Percentiles rank a stretch among this genome's conserved stretches.
Evolutionary conservation across 495 filamentous ascomycete species (phyloP).

Genomic region (Penicillium cinerascens): DNA sequence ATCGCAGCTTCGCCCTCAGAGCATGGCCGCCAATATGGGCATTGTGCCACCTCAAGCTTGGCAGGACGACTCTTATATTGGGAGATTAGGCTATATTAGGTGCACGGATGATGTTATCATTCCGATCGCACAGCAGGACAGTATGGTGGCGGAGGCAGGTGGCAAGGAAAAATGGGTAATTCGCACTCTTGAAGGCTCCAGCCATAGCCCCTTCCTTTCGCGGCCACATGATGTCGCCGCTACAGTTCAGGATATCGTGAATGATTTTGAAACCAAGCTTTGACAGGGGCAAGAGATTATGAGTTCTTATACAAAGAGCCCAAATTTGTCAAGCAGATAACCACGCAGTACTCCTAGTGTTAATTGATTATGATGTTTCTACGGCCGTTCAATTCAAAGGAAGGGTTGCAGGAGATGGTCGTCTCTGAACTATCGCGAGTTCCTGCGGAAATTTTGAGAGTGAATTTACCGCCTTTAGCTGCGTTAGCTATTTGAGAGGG

Average conservation of each 20-base stretch:
- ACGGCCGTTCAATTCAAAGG: too few species aligned
- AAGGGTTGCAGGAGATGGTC: too few species aligned
- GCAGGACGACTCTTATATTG: slow-evolving; percentile 6
- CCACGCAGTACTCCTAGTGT: too few species aligned
- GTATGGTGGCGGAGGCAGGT: slow-evolving; percentile 8
- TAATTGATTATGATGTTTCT: too few species aligned
- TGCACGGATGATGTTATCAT: slow-evolving; percentile 7
- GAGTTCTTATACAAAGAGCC: too few species aligned
- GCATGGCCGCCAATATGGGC: slow-evolving; percentile 12
- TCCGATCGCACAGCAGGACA: slow-evolving; percentile 5
- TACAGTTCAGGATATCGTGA: slow-evolving; percentile 6
- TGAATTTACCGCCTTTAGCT: too few species aligned
- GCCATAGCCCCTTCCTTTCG: slow-evolving; percentile 14
- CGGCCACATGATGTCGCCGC: slow-evolving; percentile 9
- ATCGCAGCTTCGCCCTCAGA: slow-evolving; percentile 9
- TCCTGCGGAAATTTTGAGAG: too few species aligned
- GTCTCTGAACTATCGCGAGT: too few species aligned
- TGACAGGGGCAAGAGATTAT: background rate
- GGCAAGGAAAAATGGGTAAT: slow-evolving; percentile 9
- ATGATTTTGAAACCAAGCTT: slow-evolving; percentile 10
- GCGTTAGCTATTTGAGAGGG: too few species aligned
- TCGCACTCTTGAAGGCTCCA: slow-evolving; percentile 9
- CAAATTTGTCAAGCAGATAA: too few species aligned
- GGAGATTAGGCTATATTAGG: slow-evolving; percentile 9
- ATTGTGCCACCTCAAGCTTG: slow-evolving; percentile 13